Evolutionary conservation across 169 alveolate genomes (phyloP).

Genomic region (Plasmodium knowlesi): DNA sequence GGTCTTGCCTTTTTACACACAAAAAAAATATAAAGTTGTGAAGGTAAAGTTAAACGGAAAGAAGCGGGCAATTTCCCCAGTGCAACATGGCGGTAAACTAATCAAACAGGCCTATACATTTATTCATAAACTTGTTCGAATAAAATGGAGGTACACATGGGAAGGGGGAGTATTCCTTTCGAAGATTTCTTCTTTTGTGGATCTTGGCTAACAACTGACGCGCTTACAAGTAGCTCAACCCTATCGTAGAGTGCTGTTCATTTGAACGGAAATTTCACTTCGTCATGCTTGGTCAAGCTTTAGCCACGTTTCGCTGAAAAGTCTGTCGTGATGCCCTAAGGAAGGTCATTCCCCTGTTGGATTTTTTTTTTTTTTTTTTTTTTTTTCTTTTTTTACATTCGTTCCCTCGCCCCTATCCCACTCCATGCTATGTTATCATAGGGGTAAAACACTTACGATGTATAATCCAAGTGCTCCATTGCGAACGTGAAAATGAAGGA

Average conservation of each 20-base stretch:
- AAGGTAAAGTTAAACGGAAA: neutral
- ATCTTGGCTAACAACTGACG: neutral
- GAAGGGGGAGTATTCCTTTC: neutral
- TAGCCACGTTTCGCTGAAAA: neutral
- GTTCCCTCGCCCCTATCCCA: neutral
- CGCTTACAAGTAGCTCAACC: neutral
- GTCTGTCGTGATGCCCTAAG: neutral
- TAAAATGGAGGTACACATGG: neutral
- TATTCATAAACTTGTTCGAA: neutral
- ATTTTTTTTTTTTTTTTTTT: neutral
- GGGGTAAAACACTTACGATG: neutral
- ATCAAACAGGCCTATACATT: neutral
- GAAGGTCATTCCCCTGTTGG: neutral
- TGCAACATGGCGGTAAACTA: neutral
- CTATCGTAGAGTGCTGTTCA: neutral
- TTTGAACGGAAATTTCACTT: neutral
- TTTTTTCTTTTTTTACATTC: neutral
- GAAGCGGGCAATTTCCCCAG: neutral
- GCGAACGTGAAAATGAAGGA: neutral
- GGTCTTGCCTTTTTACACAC: constrained; percentile 13
- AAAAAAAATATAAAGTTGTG: neutral
- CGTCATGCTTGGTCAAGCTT: neutral
- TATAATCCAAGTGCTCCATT: neutral
- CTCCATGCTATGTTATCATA: neutral
- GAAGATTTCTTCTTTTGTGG: neutral